Evolutionary conservation across 331 rosid species (phyloP).

Genomic region (Ulmus americana): DNA sequence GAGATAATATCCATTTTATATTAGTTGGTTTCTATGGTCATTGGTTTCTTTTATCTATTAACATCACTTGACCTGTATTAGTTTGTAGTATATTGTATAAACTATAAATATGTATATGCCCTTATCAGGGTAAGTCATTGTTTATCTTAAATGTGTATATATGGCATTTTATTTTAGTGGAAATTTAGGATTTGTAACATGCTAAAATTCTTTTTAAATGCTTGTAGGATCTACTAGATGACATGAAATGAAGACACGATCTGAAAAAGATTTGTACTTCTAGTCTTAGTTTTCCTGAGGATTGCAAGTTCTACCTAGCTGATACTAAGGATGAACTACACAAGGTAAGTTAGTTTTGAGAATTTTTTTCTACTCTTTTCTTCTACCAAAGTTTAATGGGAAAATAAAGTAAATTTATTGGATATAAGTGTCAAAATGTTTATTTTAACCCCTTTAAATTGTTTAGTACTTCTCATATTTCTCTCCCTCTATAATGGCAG

Average conservation of each 20-base stretch:
- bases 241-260: slow-evolving; percentile 59
- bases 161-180: background rate
- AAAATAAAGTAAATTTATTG: background rate
- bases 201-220: slow-evolving; percentile 11
- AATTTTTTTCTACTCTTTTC: background rate
- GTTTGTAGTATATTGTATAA: no score
- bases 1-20: no score
- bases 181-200: background rate
- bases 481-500: slow-evolving; percentile 38
- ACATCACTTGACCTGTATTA: no score
- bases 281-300: slow-evolving; percentile 75
- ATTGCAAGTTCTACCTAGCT: slow-evolving; percentile 75
- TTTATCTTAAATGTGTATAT: background rate
- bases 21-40: no score
- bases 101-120: slow-evolving; percentile 17
- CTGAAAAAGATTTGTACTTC: slow-evolving; percentile 62
- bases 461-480: background rate
- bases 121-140: slow-evolving; percentile 71
- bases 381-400: background rate
- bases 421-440: background rate
- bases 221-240: slow-evolving; percentile 65
- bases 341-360: slow-evolving; percentile 47
- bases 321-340: slow-evolving; percentile 85
- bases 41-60: no score
- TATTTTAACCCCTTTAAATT: background rate